Percentiles rank a stretch among this genome's conserved stretches.
Evolutionary conservation across 2,329 filamentous ascomycete genomes (phyloP).

Genomic region (Botrytis pseudocinerea): DNA sequence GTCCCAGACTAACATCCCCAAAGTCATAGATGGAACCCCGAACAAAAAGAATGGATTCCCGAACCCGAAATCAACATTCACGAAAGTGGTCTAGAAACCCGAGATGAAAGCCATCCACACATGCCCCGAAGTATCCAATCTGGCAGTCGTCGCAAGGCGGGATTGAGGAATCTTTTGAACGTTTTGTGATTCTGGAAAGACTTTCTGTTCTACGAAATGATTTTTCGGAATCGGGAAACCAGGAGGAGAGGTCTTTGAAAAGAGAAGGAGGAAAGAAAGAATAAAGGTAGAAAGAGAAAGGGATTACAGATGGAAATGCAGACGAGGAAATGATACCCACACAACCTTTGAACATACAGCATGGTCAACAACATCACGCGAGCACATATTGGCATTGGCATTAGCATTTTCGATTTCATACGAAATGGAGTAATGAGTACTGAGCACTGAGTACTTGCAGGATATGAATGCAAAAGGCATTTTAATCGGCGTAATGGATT

Average conservation of each 20-base stretch:
- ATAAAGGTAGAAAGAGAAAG: not conserved
- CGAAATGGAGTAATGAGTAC: not conserved
- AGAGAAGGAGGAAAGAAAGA: not conserved
- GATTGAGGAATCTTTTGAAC: slow-evolving; percentile 30
- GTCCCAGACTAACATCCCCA: slow-evolving; percentile 17
- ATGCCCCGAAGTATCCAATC: slow-evolving; percentile 32
- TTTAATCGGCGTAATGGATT: not conserved
- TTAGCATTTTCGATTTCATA: not conserved
- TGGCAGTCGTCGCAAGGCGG: slow-evolving; percentile 26
- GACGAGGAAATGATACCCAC: not conserved
- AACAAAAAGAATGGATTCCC: slow-evolving; percentile 56
- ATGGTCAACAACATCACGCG: not conserved
- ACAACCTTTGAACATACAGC: not conserved
- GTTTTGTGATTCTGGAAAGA: slow-evolving; percentile 25
- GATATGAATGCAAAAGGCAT: not conserved
- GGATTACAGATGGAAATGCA: not conserved
- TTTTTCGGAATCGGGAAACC: too few species aligned
- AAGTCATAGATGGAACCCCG: slow-evolving; percentile 62
- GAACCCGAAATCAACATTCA: not conserved
- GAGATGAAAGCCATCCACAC: slow-evolving; percentile 25
- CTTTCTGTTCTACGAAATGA: not conserved
- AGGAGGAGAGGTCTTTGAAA: not conserved
- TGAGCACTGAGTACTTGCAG: not conserved
- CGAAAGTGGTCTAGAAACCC: not conserved
- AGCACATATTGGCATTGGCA: not conserved